Conservation (phyloP, 768 basidiomycete species). For the Lactarius sanguifluus region DNA sequence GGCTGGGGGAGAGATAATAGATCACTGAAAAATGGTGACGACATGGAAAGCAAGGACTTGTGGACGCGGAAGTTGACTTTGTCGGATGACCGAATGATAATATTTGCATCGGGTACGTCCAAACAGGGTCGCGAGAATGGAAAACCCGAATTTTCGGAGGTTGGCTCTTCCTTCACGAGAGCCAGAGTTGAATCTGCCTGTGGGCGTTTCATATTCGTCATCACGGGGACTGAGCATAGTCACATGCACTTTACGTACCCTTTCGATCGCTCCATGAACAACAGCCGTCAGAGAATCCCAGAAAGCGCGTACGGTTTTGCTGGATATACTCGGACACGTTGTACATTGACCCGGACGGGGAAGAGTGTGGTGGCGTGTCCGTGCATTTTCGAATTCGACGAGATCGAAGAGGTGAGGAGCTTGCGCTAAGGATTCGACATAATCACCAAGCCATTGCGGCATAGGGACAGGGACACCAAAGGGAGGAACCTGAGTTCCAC, state of each 20-base stretch:
- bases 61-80: slow-evolving; percentile 34
- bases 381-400: neutral
- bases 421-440: neutral
- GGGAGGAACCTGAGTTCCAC: neutral
- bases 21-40: neutral
- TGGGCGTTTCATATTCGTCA: neutral
- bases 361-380: neutral
- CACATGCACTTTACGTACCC: neutral
- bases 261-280: neutral
- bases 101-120: slow-evolving; percentile 9
- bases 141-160: neutral
- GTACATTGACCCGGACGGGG: too few species aligned
- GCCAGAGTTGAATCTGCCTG: neutral
- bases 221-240: neutral
- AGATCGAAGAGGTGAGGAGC: neutral
- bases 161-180: neutral
- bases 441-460: neutral
- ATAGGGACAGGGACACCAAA: neutral
- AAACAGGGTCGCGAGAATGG: neutral
- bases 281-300: neutral
- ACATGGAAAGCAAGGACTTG: slow-evolving; percentile 33
- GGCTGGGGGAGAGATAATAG: neutral
- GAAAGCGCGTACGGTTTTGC: neutral
- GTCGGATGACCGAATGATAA: slow-evolving; percentile 36
- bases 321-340: neutral